Conservation (phyloP, 805 yeast species). For the Ogataea populi-albae region DNA sequence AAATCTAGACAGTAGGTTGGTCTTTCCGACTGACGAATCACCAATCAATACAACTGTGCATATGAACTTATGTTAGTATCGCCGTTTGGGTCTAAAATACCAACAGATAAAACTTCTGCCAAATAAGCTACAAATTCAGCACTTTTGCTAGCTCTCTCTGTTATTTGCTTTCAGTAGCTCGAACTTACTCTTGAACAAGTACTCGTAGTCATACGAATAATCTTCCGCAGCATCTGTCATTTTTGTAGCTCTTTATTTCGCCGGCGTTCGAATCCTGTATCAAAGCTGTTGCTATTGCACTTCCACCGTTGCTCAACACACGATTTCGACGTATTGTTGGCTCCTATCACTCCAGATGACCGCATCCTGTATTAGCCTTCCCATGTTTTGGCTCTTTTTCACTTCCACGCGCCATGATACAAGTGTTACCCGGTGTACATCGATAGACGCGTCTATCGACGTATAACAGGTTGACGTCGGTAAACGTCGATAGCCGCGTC, state of each 20-base stretch:
- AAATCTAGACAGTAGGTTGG: constrained; percentile 88
- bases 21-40: constrained; percentile 96
- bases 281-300: no score
- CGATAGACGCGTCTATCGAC: constrained; percentile 6
- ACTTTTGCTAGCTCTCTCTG: no score
- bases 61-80: no score
- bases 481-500: background rate
- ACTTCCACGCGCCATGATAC: constrained; percentile 1
- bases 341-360: no score
- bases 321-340: constrained; percentile 2
- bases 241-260: constrained; percentile 3
- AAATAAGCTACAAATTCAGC: no score
- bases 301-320: background rate
- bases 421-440: constrained; percentile 5
- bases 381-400: background rate
- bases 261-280: constrained; percentile 6
- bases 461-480: background rate
- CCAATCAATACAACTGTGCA: constrained; percentile 81
- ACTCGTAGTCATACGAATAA: constrained; percentile 81
- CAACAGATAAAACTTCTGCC: no score
- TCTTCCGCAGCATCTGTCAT: constrained; percentile 55
- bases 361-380: constrained; percentile 3
- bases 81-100: no score
- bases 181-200: constrained; percentile 69
- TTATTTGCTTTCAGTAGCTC: no score